phyloP scores from a whole-genome alignment of 2,329 filamentous ascomycete genomes.

The Ilyonectria sp. region DNA sequence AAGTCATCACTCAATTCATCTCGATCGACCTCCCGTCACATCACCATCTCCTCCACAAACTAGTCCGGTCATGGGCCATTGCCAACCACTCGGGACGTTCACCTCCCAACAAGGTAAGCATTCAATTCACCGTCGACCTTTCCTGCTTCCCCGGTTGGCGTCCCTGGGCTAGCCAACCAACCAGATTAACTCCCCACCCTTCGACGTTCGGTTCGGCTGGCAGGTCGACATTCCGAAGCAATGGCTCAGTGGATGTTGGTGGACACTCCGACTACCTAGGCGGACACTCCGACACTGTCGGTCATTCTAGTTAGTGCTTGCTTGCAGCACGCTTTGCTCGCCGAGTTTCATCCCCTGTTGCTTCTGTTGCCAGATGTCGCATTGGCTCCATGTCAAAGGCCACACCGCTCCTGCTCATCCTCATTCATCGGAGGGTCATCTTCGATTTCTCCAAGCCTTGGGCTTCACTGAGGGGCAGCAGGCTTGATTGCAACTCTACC shows the following conservation, averaged over 20 bases:
- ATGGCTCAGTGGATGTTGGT: constrained; percentile 40
- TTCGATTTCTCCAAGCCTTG: not conserved
- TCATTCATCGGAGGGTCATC: constrained; percentile 5
- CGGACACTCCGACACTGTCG: constrained; percentile 26
- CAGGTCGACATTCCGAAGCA: constrained; percentile 43
- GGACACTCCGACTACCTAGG: constrained; percentile 27
- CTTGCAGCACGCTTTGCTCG: constrained; percentile 35
- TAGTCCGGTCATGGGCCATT: not conserved
- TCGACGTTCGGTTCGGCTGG: constrained; percentile 39
- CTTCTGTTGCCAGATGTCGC: constrained; percentile 12
- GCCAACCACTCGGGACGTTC: constrained; percentile 28
- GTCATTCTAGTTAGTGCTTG: constrained; percentile 32
- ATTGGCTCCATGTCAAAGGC: constrained; percentile 1
- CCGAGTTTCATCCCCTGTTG: constrained; percentile 32
- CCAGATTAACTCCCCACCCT: constrained; percentile 26
- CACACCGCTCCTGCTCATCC: constrained; percentile 24
- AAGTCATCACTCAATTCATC: not conserved
- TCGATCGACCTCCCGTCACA: not conserved
- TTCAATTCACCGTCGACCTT: constrained; percentile 26
- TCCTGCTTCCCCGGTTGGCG: constrained; percentile 42
- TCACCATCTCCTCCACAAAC: not conserved
- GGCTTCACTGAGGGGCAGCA: not conserved
- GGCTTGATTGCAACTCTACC: not conserved
- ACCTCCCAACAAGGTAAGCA: constrained; percentile 21
- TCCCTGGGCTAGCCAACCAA: constrained; percentile 26